phyloP scores from a whole-genome alignment of 176 grass and related monocot genomes.

The Canna indica region DNA sequence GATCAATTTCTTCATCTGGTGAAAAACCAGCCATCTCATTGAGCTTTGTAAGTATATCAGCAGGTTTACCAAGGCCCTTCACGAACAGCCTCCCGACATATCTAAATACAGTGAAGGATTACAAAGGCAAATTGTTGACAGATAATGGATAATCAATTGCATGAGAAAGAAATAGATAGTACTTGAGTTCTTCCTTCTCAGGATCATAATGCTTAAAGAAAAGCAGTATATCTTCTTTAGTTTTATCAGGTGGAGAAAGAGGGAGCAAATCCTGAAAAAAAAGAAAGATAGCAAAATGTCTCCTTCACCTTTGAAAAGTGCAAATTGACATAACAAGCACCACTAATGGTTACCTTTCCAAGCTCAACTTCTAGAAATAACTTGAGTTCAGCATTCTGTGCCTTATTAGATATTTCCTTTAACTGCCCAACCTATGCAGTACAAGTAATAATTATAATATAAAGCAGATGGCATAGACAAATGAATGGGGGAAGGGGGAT shows the following conservation, averaged over 20 bases:
- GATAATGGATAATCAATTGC: not conserved
- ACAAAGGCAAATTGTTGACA: not conserved
- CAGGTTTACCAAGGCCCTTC: conserved; percentile 23
- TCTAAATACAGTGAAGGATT: conserved; percentile 12
- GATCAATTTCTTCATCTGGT: conserved; percentile 20
- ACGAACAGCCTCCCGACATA: conserved; percentile 27
- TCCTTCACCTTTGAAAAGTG: not conserved
- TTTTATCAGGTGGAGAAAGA: conserved; percentile 6
- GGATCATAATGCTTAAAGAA: conserved; percentile 45
- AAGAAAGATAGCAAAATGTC: not conserved
- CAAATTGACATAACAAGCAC: too few species aligned
- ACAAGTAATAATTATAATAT: not conserved
- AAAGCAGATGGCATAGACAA: too few species aligned
- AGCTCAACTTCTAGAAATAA: conserved; percentile 31
- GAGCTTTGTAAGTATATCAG: conserved; percentile 27
- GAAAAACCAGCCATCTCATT: conserved; percentile 34
- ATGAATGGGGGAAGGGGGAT: not conserved
- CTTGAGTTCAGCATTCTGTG: conserved; percentile 12
- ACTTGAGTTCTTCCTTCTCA: conserved; percentile 27
- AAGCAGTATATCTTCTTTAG: conserved; percentile 22
- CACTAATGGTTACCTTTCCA: conserved; percentile 7
- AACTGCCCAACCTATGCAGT: conserved; percentile 11
- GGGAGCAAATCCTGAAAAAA: conserved; percentile 1
- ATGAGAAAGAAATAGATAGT: not conserved
- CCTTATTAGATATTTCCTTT: conserved; percentile 7